These are phyloP conservation scores for Rutstroemia sp. DNA, from an alignment of 2,329 filamentous ascomycete species.

Conservation along the genomic window DNA sequence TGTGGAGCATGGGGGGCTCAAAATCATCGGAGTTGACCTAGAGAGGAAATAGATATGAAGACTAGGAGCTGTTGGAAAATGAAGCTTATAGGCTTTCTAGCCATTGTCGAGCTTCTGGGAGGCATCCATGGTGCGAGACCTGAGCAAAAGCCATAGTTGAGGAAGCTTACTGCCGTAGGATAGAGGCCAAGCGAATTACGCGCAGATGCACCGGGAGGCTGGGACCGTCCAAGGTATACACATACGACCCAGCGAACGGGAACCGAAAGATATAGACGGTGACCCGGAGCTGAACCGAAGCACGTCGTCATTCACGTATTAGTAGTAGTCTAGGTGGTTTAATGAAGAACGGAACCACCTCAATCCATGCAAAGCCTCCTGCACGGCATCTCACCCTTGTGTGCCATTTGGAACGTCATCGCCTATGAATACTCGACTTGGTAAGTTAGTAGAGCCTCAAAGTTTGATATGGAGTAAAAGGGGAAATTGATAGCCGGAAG, in stretches of 20 bases:
- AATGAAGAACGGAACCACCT: not conserved
- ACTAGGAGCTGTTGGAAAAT: not conserved
- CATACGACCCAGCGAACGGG: no score
- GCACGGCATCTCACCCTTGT: not conserved
- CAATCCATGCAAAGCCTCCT: not conserved
- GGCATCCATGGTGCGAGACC: not conserved
- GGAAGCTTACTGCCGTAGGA: not conserved
- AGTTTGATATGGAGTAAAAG: not conserved
- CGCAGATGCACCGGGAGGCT: no score
- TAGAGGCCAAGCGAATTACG: no score
- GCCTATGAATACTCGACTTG: not conserved
- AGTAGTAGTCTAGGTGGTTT: no score
- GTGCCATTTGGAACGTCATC: not conserved
- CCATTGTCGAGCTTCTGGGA: not conserved
- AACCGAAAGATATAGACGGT: no score
- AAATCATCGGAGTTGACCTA: slow-evolving; percentile 46
- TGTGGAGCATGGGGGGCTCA: slow-evolving; percentile 54
- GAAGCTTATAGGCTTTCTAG: not conserved
- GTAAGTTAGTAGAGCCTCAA: not conserved
- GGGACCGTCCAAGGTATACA: no score
- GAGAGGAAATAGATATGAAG: slow-evolving; percentile 22
- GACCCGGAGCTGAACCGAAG: no score
- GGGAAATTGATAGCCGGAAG: not conserved
- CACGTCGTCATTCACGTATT: no score
- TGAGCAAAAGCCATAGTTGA: not conserved